phyloP scores from a whole-genome alignment of 257 asterid genomes.

The Salvia hispanica region DNA sequence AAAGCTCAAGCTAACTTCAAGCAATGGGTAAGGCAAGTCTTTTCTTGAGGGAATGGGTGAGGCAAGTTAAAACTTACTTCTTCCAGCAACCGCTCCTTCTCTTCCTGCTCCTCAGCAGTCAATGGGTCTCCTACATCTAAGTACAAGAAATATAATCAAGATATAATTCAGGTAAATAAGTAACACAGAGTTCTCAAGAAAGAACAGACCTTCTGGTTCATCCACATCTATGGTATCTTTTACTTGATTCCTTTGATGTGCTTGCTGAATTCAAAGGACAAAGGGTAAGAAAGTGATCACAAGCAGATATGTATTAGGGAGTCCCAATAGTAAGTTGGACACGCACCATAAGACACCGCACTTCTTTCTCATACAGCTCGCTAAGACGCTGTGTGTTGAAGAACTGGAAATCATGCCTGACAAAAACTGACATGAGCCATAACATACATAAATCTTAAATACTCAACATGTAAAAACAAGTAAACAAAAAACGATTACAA shows the following conservation, averaged over 20 bases:
- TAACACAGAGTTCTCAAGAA: slow-evolving; percentile 4
- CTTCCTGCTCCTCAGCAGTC: slow-evolving; percentile 98
- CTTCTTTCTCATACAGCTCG: slow-evolving; percentile 98
- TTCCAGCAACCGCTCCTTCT: slow-evolving; percentile 79
- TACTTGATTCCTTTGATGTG: slow-evolving; percentile 81
- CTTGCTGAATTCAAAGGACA: slow-evolving; percentile 49
- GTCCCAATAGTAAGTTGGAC: slow-evolving; percentile 25
- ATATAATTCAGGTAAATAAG: slow-evolving; percentile 23
- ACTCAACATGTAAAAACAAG: background rate
- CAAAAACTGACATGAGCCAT: slow-evolving; percentile 30
- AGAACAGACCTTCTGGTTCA: slow-evolving; percentile 77
- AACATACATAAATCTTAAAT: slow-evolving; percentile 22
- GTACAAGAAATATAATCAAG: slow-evolving; percentile 31
- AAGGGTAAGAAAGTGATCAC: slow-evolving; percentile 21
- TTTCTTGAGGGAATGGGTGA: too few relatives aligned
- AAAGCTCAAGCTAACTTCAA: slow-evolving; percentile 15
- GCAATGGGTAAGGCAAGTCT: slow-evolving; percentile 14
- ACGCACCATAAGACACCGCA: slow-evolving; percentile 92
- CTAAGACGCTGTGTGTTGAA: slow-evolving; percentile 95
- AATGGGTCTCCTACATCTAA: slow-evolving; percentile 92
- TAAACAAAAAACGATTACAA: slow-evolving; percentile 53
- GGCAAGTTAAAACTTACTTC: slow-evolving; percentile 49
- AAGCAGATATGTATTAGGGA: slow-evolving; percentile 12
- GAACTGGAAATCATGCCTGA: slow-evolving; percentile 99
- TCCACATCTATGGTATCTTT: slow-evolving; percentile 93